Percentiles rank a stretch among this genome's conserved stretches.
These are phyloP conservation scores for Ramichloridium luteum DNA, from an alignment of 2,329 filamentous ascomycete genomes.

Conservation along the genomic window DNA sequence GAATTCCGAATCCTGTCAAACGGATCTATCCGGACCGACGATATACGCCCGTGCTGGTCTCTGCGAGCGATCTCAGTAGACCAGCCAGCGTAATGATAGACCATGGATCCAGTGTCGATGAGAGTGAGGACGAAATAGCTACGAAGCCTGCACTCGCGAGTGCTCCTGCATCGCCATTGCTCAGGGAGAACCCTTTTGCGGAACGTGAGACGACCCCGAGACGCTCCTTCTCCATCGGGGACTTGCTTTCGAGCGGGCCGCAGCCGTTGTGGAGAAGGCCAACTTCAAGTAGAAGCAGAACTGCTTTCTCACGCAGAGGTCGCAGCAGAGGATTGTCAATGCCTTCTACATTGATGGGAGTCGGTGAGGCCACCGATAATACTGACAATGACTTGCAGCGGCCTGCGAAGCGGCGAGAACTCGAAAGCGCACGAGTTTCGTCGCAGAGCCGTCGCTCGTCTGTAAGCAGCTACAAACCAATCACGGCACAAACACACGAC, in stretches of 20 bases:
- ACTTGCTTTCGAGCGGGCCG: conserved; percentile 29
- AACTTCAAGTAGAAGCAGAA: conserved; percentile 24
- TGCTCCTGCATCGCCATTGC: conserved; percentile 19
- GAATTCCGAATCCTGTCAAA: conserved; percentile 28
- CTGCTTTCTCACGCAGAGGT: conserved; percentile 17
- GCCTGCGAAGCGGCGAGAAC: conserved; percentile 27
- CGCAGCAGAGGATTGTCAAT: conserved; percentile 19
- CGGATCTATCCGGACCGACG: conserved; percentile 25
- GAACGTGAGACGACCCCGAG: conserved; percentile 26
- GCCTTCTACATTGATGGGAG: conserved; percentile 28
- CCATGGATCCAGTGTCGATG: conserved; percentile 8
- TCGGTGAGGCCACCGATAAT: conserved; percentile 25
- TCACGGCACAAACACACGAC: no score
- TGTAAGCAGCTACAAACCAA: conserved; percentile 11
- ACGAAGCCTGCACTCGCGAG: conserved; percentile 9
- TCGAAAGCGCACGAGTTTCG: conserved; percentile 17
- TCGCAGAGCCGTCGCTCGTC: conserved; percentile 19
- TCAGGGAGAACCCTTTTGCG: conserved; percentile 10
- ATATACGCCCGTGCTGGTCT: conserved; percentile 24
- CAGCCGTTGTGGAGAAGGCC: conserved; percentile 28
- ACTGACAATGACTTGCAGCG: conserved; percentile 24
- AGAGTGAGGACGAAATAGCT: conserved; percentile 9
- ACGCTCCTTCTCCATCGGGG: conserved; percentile 40
- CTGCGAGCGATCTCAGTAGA: conserved; percentile 16
- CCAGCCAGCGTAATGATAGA: conserved; percentile 18